phyloP scores from a whole-genome alignment of 768 basidiomycete species.

The Ramaria sp. region DNA sequence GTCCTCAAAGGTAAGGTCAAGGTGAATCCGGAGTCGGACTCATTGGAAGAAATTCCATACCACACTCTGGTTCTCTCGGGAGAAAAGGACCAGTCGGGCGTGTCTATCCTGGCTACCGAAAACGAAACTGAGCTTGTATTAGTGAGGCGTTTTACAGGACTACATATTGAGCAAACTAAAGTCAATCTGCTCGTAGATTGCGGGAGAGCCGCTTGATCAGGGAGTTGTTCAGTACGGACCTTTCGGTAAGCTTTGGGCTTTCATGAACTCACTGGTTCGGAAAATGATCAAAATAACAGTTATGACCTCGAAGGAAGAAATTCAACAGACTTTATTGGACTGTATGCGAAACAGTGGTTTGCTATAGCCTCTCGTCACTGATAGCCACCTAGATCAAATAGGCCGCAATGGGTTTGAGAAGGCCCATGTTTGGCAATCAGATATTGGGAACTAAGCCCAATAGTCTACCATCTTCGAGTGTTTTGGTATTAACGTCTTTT shows the following conservation, averaged over 20 bases:
- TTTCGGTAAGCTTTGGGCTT: conserved; percentile 25
- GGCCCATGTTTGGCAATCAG: conserved; percentile 77
- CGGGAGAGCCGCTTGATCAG: conserved; percentile 86
- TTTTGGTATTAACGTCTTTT: background rate
- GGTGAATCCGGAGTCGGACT: conserved; percentile 33
- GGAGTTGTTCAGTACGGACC: conserved; percentile 80
- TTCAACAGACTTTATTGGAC: conserved; percentile 71
- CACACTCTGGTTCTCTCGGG: conserved; percentile 80
- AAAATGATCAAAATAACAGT: conserved; percentile 28
- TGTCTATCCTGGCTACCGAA: conserved; percentile 45
- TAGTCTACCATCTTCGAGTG: background rate
- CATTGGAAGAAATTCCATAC: conserved; percentile 38
- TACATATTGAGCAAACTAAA: background rate
- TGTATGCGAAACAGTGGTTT: conserved; percentile 34
- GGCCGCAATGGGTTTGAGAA: conserved; percentile 87
- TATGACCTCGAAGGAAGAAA: conserved; percentile 71
- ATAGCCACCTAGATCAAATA: conserved; percentile 40
- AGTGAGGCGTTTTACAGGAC: conserved; percentile 27
- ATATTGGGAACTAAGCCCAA: conserved; percentile 41
- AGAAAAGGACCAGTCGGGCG: conserved; percentile 49
- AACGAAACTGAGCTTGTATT: conserved; percentile 67
- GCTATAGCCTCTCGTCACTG: background rate
- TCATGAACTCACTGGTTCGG: background rate
- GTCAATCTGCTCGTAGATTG: conserved; percentile 33
- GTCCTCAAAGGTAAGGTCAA: conserved; percentile 56